A percentile compares a stretch with the other conserved stretches of the same genome.
These are phyloP conservation scores for Talaromyces trachyspermus DNA, from an alignment of 495 filamentous ascomycete genomes.

Conservation along the genomic window DNA sequence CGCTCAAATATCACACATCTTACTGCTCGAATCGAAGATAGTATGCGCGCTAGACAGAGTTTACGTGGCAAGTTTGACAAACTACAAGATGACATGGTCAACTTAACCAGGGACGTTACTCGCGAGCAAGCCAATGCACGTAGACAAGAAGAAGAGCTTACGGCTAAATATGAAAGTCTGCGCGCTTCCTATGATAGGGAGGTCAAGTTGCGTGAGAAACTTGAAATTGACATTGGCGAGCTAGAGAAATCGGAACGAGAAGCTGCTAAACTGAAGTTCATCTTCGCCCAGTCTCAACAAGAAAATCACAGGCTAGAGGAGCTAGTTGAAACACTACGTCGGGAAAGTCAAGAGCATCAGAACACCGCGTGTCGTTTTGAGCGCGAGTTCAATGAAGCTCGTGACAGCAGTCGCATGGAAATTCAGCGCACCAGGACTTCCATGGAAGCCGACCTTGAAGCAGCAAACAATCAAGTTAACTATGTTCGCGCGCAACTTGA, in stretches of 20 bases:
- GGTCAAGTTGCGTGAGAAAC: conserved; percentile 63
- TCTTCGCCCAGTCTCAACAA: conserved; percentile 47
- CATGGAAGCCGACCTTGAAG: conserved; percentile 74
- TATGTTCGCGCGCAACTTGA: conserved; percentile 71
- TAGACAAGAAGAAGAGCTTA: conserved; percentile 65
- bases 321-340: conserved; percentile 53
- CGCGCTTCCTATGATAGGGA: conserved; percentile 72
- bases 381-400: conserved; percentile 75
- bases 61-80: conserved; percentile 74
- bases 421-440: conserved; percentile 67
- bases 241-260: conserved; percentile 71
- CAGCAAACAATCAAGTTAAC: conserved; percentile 75
- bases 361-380: conserved; percentile 58
- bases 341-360: conserved; percentile 60
- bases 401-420: conserved; percentile 66
- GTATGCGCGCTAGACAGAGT: conserved; percentile 64
- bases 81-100: conserved; percentile 77
- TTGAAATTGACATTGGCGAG: conserved; percentile 70
- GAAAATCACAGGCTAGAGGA: conserved; percentile 55
- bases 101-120: conserved; percentile 65
- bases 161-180: conserved; percentile 70
- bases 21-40: conserved; percentile 74
- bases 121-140: conserved; percentile 70
- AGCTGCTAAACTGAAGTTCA: conserved; percentile 47
- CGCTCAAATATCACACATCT: conserved; percentile 60